phyloP scores from a whole-genome alignment of 23 red algal genomes.

The Gracilaria domingensis region DNA sequence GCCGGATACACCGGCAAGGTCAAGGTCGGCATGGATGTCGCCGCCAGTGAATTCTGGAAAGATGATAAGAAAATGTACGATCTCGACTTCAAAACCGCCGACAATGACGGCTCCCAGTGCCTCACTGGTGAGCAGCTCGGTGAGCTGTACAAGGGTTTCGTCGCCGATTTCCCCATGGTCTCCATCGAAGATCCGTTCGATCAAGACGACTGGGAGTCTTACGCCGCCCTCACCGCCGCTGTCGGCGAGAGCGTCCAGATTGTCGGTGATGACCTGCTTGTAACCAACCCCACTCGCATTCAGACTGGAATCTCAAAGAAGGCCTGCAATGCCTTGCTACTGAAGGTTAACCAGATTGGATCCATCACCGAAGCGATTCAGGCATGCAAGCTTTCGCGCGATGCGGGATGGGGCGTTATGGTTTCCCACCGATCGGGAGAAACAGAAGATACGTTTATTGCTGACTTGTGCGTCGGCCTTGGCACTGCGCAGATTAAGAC shows the following conservation, averaged over 20 bases:
- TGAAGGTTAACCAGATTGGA: constrained; percentile 93
- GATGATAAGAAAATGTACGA: constrained; percentile 78
- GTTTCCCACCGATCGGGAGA: constrained; percentile 94
- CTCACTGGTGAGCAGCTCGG: constrained; percentile 74
- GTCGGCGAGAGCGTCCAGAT: constrained; percentile 90
- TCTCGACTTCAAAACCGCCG: constrained; percentile 92
- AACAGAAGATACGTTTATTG: constrained; percentile 98
- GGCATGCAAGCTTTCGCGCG: constrained; percentile 74
- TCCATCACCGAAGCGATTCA: constrained; percentile 92
- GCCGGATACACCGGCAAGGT: constrained; percentile 89
- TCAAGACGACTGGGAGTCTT: constrained; percentile 93
- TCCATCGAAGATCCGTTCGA: constrained; percentile 98
- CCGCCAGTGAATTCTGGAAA: constrained; percentile 90
- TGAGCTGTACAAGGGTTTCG: constrained; percentile 83
- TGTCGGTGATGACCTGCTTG: constrained; percentile 96
- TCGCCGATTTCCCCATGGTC: constrained; percentile 79
- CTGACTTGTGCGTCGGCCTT: constrained; percentile 95
- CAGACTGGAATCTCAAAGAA: constrained; percentile 86
- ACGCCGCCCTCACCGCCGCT: constrained; percentile 73
- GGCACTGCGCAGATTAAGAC: constrained; percentile 97
- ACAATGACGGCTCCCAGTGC: constrained; percentile 71
- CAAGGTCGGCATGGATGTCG: constrained; percentile 91
- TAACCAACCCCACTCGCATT: constrained; percentile 91
- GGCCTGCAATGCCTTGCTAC: constrained; percentile 90
- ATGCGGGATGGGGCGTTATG: constrained; percentile 94